Percentiles rank a stretch among this genome's conserved stretches.
phyloP scores from a whole-genome alignment of 202 grass and related monocot species.

The Zoysia matrella region DNA sequence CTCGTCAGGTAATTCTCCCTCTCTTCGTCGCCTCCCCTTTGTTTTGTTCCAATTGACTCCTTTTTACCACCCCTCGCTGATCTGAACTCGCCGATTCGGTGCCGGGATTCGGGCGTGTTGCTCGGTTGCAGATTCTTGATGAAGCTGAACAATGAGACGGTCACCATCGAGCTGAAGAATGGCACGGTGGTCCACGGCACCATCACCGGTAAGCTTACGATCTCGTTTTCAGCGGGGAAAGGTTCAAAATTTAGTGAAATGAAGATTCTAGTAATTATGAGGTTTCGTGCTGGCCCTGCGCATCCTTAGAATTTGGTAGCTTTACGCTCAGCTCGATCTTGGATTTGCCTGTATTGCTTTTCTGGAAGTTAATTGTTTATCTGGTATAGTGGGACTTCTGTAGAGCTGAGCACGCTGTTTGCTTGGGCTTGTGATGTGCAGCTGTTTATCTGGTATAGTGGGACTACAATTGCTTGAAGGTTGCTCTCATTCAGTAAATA shows the following conservation, averaged over 20 bases:
- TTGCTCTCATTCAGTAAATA: neutral
- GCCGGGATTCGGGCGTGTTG: conserved; percentile 39
- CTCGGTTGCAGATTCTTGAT: conserved; percentile 65
- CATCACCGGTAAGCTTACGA: conserved; percentile 60
- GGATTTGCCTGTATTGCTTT: neutral
- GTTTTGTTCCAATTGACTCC: neutral
- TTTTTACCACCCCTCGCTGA: neutral
- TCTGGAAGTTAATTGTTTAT: neutral
- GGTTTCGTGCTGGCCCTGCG: neutral
- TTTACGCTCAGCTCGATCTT: neutral
- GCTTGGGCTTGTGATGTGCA: neutral
- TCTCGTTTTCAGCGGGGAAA: conserved; percentile 1
- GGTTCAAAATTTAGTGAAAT: neutral
- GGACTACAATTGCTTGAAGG: neutral
- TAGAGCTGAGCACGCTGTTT: neutral
- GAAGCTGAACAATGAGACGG: conserved; percentile 87
- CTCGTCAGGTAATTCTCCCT: conserved; percentile 52
- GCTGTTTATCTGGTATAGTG: too few species aligned
- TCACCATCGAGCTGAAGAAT: conserved; percentile 88
- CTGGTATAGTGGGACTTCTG: neutral
- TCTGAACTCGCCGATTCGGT: conserved; percentile 16
- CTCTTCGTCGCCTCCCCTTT: neutral
- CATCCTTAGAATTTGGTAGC: neutral
- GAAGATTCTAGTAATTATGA: neutral
- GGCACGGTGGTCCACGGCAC: conserved; percentile 76